These are phyloP conservation scores for Cercospora zeae-maydis DNA, from an alignment of 2,329 filamentous ascomycete species.

Conservation along the genomic window DNA sequence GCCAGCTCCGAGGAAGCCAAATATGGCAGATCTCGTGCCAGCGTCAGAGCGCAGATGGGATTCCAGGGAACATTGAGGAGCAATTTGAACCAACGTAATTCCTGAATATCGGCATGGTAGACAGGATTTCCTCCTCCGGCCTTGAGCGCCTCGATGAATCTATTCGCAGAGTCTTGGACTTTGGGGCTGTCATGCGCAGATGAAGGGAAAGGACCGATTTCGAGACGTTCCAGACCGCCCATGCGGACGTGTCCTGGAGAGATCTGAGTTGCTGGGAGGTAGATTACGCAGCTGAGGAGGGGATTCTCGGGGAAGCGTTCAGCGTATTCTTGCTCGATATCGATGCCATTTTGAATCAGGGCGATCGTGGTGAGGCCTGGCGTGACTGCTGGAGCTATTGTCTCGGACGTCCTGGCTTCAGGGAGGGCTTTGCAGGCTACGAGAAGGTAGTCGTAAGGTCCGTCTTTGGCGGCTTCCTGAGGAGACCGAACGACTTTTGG, in stretches of 20 bases:
- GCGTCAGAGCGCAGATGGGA: conserved; percentile 55
- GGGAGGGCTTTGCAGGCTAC: conserved; percentile 49
- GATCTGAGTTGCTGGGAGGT: conserved; percentile 52
- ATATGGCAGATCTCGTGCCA: conserved; percentile 52
- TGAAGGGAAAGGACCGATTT: conserved; percentile 51
- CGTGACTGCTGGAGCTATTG: conserved; percentile 42
- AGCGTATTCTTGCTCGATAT: conserved; percentile 56
- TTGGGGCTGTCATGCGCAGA: neutral
- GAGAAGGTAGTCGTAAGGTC: conserved; percentile 48
- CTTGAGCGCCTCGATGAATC: conserved; percentile 27
- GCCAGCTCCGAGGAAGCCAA: conserved; percentile 42
- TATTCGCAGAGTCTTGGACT: conserved; percentile 32
- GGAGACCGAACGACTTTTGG: conserved; percentile 38
- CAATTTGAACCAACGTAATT: conserved; percentile 58
- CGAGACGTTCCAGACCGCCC: conserved; percentile 47
- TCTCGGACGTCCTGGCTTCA: conserved; percentile 33
- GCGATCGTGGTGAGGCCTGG: conserved; percentile 51
- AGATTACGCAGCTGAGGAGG: conserved; percentile 55
- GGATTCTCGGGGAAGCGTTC: conserved; percentile 50
- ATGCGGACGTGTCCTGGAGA: conserved; percentile 48
- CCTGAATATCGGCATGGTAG: conserved; percentile 55
- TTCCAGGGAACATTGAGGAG: conserved; percentile 62
- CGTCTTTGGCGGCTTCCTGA: conserved; percentile 35
- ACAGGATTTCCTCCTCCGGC: conserved; percentile 47
- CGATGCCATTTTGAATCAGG: conserved; percentile 61